Percentiles rank a stretch among this genome's conserved stretches.
phyloP scores from a whole-genome alignment of 441 rosid species.

The Adansonia gregorii region DNA sequence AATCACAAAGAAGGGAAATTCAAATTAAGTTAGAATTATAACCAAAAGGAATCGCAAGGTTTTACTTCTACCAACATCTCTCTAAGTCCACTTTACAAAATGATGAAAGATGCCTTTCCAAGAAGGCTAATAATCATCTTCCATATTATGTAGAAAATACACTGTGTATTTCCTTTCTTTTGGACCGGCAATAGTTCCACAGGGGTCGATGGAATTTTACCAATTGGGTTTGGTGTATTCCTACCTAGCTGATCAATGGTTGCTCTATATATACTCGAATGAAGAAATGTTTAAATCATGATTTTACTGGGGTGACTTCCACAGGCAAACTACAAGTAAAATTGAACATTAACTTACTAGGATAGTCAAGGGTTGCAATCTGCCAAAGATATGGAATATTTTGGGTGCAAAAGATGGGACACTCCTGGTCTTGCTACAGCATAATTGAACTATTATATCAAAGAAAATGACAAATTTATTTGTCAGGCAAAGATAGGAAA shows the following conservation, averaged over 20 bases:
- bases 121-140: slow-evolving; percentile 15
- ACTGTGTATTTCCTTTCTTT: neutral
- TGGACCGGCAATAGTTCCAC: neutral
- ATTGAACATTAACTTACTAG: neutral
- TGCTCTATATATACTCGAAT: neutral
- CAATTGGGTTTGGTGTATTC: slow-evolving; percentile 7
- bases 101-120: neutral
- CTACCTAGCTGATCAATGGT: neutral
- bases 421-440: neutral
- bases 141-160: neutral
- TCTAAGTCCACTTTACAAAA: neutral
- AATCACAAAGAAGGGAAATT: neutral
- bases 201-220: neutral
- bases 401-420: slow-evolving; percentile 3
- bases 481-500: neutral
- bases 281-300: slow-evolving; percentile 10
- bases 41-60: slow-evolving; percentile 24
- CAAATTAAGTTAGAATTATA: neutral
- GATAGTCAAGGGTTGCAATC: neutral
- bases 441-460: slow-evolving; percentile 16
- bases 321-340: neutral
- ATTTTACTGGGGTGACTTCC: neutral
- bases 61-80: slow-evolving; percentile 8
- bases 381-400: slow-evolving; percentile 13
- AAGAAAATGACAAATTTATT: slow-evolving; percentile 13